Evolutionary conservation across 192 early-diverging fungal genomes (phyloP), one percentile per base, ranked within the genome.

Genomic region (Coemansia sp.): DNA sequence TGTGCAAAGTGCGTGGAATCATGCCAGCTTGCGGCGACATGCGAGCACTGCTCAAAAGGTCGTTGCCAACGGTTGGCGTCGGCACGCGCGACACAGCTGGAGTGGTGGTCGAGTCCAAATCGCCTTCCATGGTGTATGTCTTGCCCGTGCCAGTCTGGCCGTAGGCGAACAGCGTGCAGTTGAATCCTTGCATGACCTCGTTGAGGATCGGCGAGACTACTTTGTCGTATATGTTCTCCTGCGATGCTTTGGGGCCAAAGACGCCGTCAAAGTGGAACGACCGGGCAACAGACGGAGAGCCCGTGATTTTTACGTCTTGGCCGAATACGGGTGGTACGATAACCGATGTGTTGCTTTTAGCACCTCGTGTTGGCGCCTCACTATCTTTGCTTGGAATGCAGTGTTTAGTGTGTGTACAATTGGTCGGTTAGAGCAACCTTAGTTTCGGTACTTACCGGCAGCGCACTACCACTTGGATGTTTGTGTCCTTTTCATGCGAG

Each of bases 41-140:
- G 20, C 57, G 23, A 3, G 65, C 38, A 37, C 18, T 59, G 11
- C 35, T 54, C 16, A 74, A 41, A 8, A 47, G 18, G 24, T 70
- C 64, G 10, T 51, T n/a, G 1, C 41, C 41, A 6, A 57, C 8
- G 5, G 18, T 27, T 10, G 41, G 58, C 37, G 50, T 52, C 22
- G 65, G 38, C 57, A 26, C 41, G 20, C 24, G 39, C 32, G 60
- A 29, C 11, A 55, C 48, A 4, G 54, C 39, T n/a, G 59, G 58
- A 12, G 48, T 52, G 12, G 57, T 54, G 37, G 61, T 52, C 12
- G 38, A 27, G 0, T 82, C 79, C 14, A 95, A 73, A 59, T 96
- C 88, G 19, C 95, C 94, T 64, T 98, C 93, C 95, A 98, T 98
- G 2, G 96, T 97, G 66, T 85, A 88, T 11, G 97, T 97, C 82